These are phyloP conservation scores for Aspergillus fumigatiaffinis DNA, from an alignment of 2,329 filamentous ascomycete species.

Conservation along the genomic window DNA sequence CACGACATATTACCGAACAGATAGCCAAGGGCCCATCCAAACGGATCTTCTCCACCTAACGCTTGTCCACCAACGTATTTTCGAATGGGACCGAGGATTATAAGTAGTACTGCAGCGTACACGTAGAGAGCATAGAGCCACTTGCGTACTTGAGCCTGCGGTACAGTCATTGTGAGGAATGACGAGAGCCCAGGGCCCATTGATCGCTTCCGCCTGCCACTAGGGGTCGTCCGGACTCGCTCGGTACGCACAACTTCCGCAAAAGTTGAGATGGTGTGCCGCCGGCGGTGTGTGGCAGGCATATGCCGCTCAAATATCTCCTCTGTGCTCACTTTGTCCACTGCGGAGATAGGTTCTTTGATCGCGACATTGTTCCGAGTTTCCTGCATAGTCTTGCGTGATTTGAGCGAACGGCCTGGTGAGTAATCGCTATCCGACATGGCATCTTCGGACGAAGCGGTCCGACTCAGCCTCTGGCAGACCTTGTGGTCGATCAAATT, in stretches of 20 bases:
- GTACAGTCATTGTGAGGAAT: constrained; percentile 74
- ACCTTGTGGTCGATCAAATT: constrained; percentile 42
- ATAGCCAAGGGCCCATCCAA: constrained; percentile 91
- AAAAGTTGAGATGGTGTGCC: constrained; percentile 53
- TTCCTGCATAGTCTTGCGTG: constrained; percentile 29
- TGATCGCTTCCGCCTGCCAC: constrained; percentile 63
- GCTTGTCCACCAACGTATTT: constrained; percentile 64
- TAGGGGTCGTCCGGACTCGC: constrained; percentile 49
- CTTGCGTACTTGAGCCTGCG: constrained; percentile 71
- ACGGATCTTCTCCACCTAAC: constrained; percentile 69
- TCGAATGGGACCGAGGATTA: constrained; percentile 69
- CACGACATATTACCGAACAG: constrained; percentile 72
- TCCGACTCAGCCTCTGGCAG: constrained; percentile 47
- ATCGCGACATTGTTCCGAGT: constrained; percentile 11
- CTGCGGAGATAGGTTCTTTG: constrained; percentile 15
- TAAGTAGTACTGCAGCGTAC: constrained; percentile 62
- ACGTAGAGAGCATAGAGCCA: constrained; percentile 80
- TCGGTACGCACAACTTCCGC: constrained; percentile 27
- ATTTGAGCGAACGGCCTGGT: constrained; percentile 27
- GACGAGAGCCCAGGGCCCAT: constrained; percentile 63
- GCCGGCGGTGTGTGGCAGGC: constrained; percentile 20
- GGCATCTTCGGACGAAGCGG: constrained; percentile 32
- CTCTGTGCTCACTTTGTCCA: constrained; percentile 22
- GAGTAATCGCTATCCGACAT: constrained; percentile 37
- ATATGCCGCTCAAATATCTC: constrained; percentile 17